Base-by-base conservation (phyloP, 2,329 filamentous ascomycete species). In the Didymella arachidicola region DNA sequence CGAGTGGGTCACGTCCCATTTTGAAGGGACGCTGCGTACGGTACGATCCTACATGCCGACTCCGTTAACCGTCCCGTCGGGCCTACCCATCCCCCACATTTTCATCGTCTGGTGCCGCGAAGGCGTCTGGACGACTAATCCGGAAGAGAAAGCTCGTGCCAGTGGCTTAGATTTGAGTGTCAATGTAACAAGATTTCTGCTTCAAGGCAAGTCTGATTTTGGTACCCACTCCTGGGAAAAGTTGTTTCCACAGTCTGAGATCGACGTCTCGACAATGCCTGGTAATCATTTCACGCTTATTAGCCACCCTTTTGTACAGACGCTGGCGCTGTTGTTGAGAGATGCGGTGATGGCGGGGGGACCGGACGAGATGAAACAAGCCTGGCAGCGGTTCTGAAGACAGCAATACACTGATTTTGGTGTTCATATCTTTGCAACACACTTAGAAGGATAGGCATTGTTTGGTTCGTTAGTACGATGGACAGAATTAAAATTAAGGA, bases 231-330 rank as follows among this genome's bases (percentile, higher is more conserved):
- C 4, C 41, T 43, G 41, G 41, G 41, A 43, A 12, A 43, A 43
- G 19, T 14, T 43, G 19, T 43, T 43, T 43, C 41, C 41, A 3
- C 19, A 4, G 10, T 25, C 41, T 14, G 19, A 43, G 7, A 26
- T 43, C 14, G 19, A 12, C 19, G 41, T 43, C 19, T 43, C 41
- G 5, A 26, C 41, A 14, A 43, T 43, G 41, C 41, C 41, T 26
- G 41, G 41, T 43, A 43, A 43, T 12, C 41, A 43, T 12, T 43
- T 43, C 22, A 43, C 41, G 22, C 41, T 43, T 26, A 43, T 43
- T 14, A 43, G 22, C 41, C 41, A 43, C 8, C 41, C 41, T 27
- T 43, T 43, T 43, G 41, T 43, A 43, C 19, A 26, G 3, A 43
- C 2, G 3, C 19, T 43, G 19, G 41, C 41, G 22, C 41, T 25